Evolutionary conservation across 331 rosid genomes (phyloP).

Genomic region (Spiraea crenata): DNA sequence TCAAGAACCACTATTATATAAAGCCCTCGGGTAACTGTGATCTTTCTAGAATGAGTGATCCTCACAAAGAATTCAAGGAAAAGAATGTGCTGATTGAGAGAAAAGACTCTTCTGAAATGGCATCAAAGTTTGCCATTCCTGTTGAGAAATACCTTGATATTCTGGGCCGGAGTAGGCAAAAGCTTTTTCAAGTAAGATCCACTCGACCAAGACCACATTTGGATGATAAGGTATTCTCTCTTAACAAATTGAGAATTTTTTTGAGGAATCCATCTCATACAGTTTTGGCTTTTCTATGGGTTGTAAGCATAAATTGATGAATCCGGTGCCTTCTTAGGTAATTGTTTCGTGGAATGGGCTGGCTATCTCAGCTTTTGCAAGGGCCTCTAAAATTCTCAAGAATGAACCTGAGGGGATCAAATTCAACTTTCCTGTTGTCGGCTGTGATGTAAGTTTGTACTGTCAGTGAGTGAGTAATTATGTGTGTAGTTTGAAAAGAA

Average conservation of each 20-base stretch:
- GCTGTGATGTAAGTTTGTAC: conserved; percentile 65
- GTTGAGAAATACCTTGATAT: conserved; percentile 62
- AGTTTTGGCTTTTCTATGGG: conserved; percentile 13
- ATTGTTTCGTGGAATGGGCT: conserved; percentile 97
- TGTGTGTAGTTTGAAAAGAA: neutral
- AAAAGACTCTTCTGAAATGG: conserved; percentile 52
- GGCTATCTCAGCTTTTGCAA: conserved; percentile 82
- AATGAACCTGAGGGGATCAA: conserved; percentile 53
- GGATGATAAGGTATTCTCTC: conserved; percentile 73
- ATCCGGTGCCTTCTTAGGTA: conserved; percentile 50
- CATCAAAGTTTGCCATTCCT: conserved; percentile 61
- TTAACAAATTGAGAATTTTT: conserved; percentile 11
- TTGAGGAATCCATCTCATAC: neutral
- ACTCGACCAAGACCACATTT: conserved; percentile 81
- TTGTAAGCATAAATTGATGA: conserved; percentile 21
- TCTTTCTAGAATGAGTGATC: conserved; percentile 86
- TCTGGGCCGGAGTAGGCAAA: conserved; percentile 69
- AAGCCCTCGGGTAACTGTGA: conserved; percentile 79
- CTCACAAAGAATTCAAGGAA: conserved; percentile 78
- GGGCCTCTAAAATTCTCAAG: conserved; percentile 86
- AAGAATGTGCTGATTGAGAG: conserved; percentile 83
- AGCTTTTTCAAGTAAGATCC: conserved; percentile 71
- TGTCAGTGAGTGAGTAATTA: conserved; percentile 5
- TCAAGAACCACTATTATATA: conserved; percentile 71
- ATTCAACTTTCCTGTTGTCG: conserved; percentile 74